Evolutionary conservation across 345 rosid genomes (phyloP).

Genomic region (Brassica incana): DNA sequence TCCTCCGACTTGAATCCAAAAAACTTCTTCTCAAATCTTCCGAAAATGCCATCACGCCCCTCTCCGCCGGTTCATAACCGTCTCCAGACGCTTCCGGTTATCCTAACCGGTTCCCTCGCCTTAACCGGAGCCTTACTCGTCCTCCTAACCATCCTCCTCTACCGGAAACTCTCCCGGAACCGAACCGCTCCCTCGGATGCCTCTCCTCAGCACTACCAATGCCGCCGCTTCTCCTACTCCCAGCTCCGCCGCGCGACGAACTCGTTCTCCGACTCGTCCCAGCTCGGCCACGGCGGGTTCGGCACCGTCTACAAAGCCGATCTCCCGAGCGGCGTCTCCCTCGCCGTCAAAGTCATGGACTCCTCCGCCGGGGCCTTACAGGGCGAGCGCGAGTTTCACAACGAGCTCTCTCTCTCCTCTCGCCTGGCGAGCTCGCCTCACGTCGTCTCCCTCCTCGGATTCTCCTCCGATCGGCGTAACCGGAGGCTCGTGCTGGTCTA

Average conservation of each 20-base stretch:
- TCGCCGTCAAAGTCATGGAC: slow-evolving; percentile 80
- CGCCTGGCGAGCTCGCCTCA: slow-evolving; percentile 59
- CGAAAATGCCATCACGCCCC: slow-evolving; percentile 56
- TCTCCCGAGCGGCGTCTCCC: slow-evolving; percentile 39
- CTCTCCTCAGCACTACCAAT: slow-evolving; percentile 55
- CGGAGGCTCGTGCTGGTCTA: slow-evolving; percentile 55
- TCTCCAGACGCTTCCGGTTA: slow-evolving; percentile 37
- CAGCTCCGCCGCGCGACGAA: slow-evolving; percentile 76
- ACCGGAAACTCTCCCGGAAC: slow-evolving; percentile 68
- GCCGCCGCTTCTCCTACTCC: slow-evolving; percentile 75
- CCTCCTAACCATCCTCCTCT: slow-evolving; percentile 46
- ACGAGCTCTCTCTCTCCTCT: slow-evolving; percentile 73
- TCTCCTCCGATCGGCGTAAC: slow-evolving; percentile 59
- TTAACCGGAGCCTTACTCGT: slow-evolving; percentile 46
- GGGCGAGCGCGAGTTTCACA: slow-evolving; percentile 80
- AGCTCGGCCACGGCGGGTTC: slow-evolving; percentile 93
- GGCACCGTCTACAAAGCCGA: slow-evolving; percentile 73
- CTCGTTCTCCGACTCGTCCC: slow-evolving; percentile 70
- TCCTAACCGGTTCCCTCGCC: slow-evolving; percentile 42
- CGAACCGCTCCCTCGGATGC: slow-evolving; percentile 80
- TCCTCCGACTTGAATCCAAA: background rate
- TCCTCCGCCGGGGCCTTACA: slow-evolving; percentile 56
- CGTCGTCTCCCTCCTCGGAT: slow-evolving; percentile 66
- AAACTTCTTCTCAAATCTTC: slow-evolving; percentile 21
- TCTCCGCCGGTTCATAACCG: slow-evolving; percentile 28